Evolutionary conservation across 2,329 filamentous ascomycete species (phyloP).

Genomic region (Cladophialophora exuberans): DNA sequence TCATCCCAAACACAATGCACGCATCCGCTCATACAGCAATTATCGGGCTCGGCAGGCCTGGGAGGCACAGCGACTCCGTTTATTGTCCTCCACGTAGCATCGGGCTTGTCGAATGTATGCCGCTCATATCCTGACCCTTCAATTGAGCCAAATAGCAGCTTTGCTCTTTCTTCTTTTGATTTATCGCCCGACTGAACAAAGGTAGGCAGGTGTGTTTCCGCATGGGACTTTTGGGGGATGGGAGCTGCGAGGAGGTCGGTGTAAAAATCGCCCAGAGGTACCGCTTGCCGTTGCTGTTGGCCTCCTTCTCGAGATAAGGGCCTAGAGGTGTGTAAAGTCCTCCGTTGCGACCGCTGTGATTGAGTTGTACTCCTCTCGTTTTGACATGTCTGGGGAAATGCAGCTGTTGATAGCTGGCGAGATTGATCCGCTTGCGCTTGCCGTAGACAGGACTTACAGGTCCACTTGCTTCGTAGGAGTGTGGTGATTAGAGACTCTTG

Average conservation of each 20-base stretch:
- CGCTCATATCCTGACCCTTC: slow-evolving; percentile 72
- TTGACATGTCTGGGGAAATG: neutral
- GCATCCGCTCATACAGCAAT: slow-evolving; percentile 99
- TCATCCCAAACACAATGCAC: slow-evolving; percentile 97
- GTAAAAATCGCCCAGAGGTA: slow-evolving; percentile 50
- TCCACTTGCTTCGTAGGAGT: slow-evolving; percentile 3
- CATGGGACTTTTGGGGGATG: slow-evolving; percentile 24
- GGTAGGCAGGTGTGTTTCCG: slow-evolving; percentile 24
- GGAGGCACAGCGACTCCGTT: slow-evolving; percentile 84
- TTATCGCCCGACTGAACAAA: slow-evolving; percentile 31
- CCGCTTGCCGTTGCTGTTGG: slow-evolving; percentile 39
- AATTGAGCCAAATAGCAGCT: slow-evolving; percentile 81
- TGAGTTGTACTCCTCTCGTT: neutral
- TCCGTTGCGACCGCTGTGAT: neutral
- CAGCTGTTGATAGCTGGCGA: neutral
- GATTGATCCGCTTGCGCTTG: slow-evolving; percentile 1
- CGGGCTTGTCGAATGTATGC: slow-evolving; percentile 46
- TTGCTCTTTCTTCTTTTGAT: slow-evolving; percentile 52
- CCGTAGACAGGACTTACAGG: slow-evolving; percentile 17
- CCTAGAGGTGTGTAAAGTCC: slow-evolving; percentile 4
- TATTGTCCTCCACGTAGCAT: slow-evolving; percentile 62
- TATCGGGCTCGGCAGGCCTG: slow-evolving; percentile 85
- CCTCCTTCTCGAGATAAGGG: slow-evolving; percentile 2
- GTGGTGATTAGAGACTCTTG: slow-evolving; percentile 3
- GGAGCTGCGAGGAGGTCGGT: slow-evolving; percentile 44